phyloP scores from a whole-genome alignment of 768 basidiomycete species.

The Calocybe gangraenosa region DNA sequence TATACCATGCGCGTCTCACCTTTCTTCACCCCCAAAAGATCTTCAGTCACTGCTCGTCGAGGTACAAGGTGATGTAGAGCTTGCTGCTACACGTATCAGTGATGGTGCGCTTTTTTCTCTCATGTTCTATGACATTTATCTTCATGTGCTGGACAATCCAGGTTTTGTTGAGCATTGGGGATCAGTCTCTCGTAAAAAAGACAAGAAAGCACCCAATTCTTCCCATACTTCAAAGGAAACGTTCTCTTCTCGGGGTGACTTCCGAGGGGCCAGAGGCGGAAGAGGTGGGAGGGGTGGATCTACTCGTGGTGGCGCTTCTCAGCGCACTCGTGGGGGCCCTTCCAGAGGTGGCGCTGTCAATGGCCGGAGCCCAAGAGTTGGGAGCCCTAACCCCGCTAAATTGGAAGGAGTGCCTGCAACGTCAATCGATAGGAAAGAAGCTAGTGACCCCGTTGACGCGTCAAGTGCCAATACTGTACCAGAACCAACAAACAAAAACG shows the following conservation, averaged over 20 bases:
- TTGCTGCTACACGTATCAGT: slow-evolving; percentile 69
- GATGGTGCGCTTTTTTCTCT: slow-evolving; percentile 49
- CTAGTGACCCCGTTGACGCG: slow-evolving; percentile 18
- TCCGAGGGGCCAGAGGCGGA: slow-evolving; percentile 59
- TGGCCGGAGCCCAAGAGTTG: slow-evolving; percentile 34
- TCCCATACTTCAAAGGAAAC: slow-evolving; percentile 51
- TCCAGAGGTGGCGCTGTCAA: slow-evolving; percentile 38
- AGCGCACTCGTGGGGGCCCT: slow-evolving; percentile 46
- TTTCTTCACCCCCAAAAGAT: slow-evolving; percentile 37
- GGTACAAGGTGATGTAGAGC: slow-evolving; percentile 61
- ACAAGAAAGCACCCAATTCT: slow-evolving; percentile 59
- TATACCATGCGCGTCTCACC: slow-evolving; percentile 22
- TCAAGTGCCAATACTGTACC: slow-evolving; percentile 19
- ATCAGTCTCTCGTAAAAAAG: slow-evolving; percentile 82
- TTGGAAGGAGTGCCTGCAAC: slow-evolving; percentile 20
- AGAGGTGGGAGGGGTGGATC: slow-evolving; percentile 57
- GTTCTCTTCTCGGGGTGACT: slow-evolving; percentile 44
- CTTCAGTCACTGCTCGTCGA: slow-evolving; percentile 66
- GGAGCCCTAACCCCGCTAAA: slow-evolving; percentile 26
- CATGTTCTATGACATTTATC: slow-evolving; percentile 9
- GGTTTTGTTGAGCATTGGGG: slow-evolving; percentile 80
- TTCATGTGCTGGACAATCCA: slow-evolving; percentile 26
- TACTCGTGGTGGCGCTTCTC: slow-evolving; percentile 49
- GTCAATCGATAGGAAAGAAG: slow-evolving; percentile 18
- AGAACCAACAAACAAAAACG: slow-evolving; percentile 23